phyloP scores from a whole-genome alignment of 441 rosid species.

The Raphanus hybrid region DNA sequence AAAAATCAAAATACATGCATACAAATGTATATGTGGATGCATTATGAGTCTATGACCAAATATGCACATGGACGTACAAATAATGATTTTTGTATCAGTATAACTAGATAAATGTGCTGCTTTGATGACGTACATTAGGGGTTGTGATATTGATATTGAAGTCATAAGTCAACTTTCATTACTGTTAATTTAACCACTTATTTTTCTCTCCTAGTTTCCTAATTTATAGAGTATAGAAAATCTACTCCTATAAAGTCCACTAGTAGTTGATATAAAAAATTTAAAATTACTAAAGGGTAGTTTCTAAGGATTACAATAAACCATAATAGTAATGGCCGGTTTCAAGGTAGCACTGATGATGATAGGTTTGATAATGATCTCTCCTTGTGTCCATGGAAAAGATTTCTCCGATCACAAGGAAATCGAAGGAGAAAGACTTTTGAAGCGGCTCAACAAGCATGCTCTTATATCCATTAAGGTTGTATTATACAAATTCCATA shows the following conservation, averaged over 20 bases:
- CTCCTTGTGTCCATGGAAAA: slow-evolving; percentile 8
- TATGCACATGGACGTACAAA: background rate
- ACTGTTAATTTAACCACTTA: background rate
- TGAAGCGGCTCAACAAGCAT: slow-evolving; percentile 56
- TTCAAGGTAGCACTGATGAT: slow-evolving; percentile 18
- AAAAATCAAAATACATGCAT: too few relatives aligned
- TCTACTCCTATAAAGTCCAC: slow-evolving; percentile 27
- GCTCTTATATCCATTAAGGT: slow-evolving; percentile 53
- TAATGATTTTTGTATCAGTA: background rate
- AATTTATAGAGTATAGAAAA: background rate
- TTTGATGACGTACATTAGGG: background rate
- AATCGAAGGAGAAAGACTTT: slow-evolving; percentile 41
- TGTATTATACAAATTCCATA: background rate
- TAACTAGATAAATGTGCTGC: background rate
- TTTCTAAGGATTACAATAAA: background rate
- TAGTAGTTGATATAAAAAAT: background rate
- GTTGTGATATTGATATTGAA: background rate
- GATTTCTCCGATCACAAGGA: slow-evolving; percentile 16
- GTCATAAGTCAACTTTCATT: slow-evolving; percentile 3
- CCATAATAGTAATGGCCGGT: slow-evolving; percentile 1
- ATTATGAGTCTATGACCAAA: background rate
- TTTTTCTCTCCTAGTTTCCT: background rate
- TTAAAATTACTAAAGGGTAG: background rate
- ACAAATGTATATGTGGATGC: background rate
- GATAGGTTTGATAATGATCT: background rate